Evolutionary conservation across 306 rosid species (phyloP), one percentile per base, ranked within the genome.

Genomic region (Rosa lucieae): DNA sequence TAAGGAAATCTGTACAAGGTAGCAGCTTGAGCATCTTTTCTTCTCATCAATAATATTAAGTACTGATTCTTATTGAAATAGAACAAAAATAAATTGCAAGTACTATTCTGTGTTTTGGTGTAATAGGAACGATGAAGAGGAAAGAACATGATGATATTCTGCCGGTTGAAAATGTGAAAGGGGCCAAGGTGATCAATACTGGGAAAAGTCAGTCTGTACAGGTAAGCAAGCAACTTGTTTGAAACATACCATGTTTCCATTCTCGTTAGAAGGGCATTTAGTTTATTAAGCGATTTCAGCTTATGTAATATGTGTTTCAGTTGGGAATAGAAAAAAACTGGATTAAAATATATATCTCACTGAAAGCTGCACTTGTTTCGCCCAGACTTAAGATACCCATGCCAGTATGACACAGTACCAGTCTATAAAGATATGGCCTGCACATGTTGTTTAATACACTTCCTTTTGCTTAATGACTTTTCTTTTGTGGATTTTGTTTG

Each of bases 71-170:
- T 37, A 9, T 29, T 2, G 44, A 5, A 23, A 59, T 61, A 61
- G 32, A 61, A 61, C 47, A 35, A 17, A 37, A 39, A 0, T 37
- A 67, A 8, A 7, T 67, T 3, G 8, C 66, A 14, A 70, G 4
- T 37, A 29, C 53, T 80, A 52, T 73, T 26, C 78, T 49, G 63
- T 66, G 44, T 80, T 65, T 73, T 69, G 77, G 69, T 78, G 78
- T 85, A 85, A 92, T 87, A 58, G 77, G 79, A 83, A 79, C 37
- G 26, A 39, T 77, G 67, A 95, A 92, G 88, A 89, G 97, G 79
- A 94, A 92, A 86, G 67, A 74, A 21, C 72, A 76, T 76, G 67
- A 67, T 78, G 92, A 84, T 46, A 72, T 70, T 65, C 67, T 62
- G 70, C 82, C 80, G 40, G 82, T 77, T 8, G 81, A 67, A 65